A percentile compares a stretch with the other conserved stretches of the same genome.
Conservation (phyloP, 169 alveolate species). For the Eimeria necatrix region DNA sequence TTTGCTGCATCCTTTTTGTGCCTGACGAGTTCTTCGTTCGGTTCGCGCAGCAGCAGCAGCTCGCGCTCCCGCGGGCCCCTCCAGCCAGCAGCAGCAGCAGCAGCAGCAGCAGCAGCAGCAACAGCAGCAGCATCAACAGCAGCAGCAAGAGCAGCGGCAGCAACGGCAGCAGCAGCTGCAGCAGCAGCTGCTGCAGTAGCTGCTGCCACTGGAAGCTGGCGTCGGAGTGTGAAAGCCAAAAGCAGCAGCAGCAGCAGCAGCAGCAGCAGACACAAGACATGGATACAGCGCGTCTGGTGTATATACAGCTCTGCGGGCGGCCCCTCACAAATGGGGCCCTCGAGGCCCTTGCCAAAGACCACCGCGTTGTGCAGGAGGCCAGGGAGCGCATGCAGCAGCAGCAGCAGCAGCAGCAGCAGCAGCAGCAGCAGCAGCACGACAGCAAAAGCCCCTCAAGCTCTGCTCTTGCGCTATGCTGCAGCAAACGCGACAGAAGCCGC, state of each 20-base stretch:
- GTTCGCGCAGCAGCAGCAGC: not conserved
- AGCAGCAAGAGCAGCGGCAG: constrained; percentile 16
- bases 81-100: not conserved
- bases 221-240: no score
- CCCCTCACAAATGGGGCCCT: constrained; percentile 39
- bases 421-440: not conserved
- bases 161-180: constrained; percentile 19
- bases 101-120: constrained; percentile 27
- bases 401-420: constrained; percentile 35
- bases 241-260: constrained; percentile 1
- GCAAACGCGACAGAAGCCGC: constrained; percentile 64
- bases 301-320: constrained; percentile 54
- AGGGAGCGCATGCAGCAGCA: constrained; percentile 12
- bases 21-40: not conserved
- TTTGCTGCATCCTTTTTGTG: constrained; percentile 29
- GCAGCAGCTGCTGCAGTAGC: not conserved
- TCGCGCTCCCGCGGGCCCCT: no score
- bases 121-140: not conserved
- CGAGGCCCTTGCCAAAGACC: constrained; percentile 43
- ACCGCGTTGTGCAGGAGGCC: not conserved
- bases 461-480: not conserved
- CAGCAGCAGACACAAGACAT: not conserved
- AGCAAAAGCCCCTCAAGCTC: not conserved
- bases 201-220: no score
- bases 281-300: constrained; percentile 42